Evolutionary conservation across 1,284 basidiomycete species (phyloP).

Genomic region (Afroboletus lepidellus): DNA sequence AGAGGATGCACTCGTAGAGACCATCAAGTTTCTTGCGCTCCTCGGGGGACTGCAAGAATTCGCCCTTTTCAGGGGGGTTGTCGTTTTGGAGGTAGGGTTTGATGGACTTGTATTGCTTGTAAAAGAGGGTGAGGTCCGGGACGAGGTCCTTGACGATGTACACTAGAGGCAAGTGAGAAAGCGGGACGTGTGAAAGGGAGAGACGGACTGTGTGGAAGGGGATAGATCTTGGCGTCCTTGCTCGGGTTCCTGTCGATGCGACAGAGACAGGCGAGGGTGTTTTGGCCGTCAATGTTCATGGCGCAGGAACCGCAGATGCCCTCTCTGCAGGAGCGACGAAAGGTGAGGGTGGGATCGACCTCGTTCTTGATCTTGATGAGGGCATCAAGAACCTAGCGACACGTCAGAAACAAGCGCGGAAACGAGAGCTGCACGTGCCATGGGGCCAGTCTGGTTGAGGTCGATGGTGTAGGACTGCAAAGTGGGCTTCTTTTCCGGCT

Average conservation of each 20-base stretch:
- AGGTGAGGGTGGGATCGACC: conserved; percentile 93
- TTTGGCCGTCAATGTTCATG: conserved; percentile 98
- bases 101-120: conserved; percentile 99
- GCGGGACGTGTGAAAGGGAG: not conserved
- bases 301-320: conserved; percentile 98
- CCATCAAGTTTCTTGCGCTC: conserved; percentile 97
- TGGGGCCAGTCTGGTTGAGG: conserved; percentile 93
- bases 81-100: conserved; percentile 94
- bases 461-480: conserved; percentile 93
- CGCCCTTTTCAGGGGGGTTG: conserved; percentile 80
- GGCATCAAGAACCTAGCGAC: conserved; percentile 74
- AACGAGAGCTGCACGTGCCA: conserved; percentile 54
- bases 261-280: conserved; percentile 97
- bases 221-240: conserved; percentile 83
- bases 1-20: conserved; percentile 53
- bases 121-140: conserved; percentile 86
- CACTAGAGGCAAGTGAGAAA: conserved; percentile 53
- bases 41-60: conserved; percentile 87
- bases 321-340: conserved; percentile 95
- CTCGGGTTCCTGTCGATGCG: conserved; percentile 79
- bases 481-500: conserved; percentile 88
- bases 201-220: not conserved
- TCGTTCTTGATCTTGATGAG: conserved; percentile 99
- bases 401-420: not conserved
- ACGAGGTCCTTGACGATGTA: conserved; percentile 99